These are phyloP conservation scores for Pseudomonodictys pantanalensis DNA, from an alignment of 495 filamentous ascomycete genomes.

Conservation along the genomic window DNA sequence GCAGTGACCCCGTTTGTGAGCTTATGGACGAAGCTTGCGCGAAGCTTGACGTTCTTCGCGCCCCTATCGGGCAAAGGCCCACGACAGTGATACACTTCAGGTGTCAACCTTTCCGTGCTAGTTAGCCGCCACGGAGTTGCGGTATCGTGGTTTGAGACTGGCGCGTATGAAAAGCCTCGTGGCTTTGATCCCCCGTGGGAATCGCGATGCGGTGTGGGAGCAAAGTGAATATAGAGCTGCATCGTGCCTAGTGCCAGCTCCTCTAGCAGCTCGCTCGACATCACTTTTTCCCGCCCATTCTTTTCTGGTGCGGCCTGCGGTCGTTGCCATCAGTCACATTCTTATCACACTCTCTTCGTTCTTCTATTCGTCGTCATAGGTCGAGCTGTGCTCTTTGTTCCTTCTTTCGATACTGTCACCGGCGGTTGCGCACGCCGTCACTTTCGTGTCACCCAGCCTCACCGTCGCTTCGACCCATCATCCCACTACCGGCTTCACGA, in stretches of 20 bases:
- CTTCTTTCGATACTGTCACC: neutral
- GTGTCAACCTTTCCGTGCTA: slow-evolving; percentile 22
- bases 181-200: slow-evolving; percentile 14
- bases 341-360: slow-evolving; percentile 1
- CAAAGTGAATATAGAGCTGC: slow-evolving; percentile 20
- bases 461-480: slow-evolving; percentile 1
- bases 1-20: neutral
- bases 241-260: slow-evolving; percentile 2
- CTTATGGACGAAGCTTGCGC: slow-evolving; percentile 7
- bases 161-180: slow-evolving; percentile 22
- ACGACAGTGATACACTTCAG: slow-evolving; percentile 18
- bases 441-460: slow-evolving; percentile 17
- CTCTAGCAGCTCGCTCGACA: neutral
- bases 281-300: neutral
- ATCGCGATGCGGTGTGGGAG: neutral
- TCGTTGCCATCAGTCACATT: slow-evolving; percentile 13
- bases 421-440: slow-evolving; percentile 12
- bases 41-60: slow-evolving; percentile 15
- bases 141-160: slow-evolving; percentile 23
- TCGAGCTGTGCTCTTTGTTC: slow-evolving; percentile 20
- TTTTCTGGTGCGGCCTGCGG: slow-evolving; percentile 13
- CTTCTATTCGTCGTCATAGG: slow-evolving; percentile 9
- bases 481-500: neutral
- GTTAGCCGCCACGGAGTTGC: slow-evolving; percentile 25
- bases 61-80: slow-evolving; percentile 8